Evolutionary conservation across 768 basidiomycete species (phyloP).

Genomic region (Tylopilus subfusipes): DNA sequence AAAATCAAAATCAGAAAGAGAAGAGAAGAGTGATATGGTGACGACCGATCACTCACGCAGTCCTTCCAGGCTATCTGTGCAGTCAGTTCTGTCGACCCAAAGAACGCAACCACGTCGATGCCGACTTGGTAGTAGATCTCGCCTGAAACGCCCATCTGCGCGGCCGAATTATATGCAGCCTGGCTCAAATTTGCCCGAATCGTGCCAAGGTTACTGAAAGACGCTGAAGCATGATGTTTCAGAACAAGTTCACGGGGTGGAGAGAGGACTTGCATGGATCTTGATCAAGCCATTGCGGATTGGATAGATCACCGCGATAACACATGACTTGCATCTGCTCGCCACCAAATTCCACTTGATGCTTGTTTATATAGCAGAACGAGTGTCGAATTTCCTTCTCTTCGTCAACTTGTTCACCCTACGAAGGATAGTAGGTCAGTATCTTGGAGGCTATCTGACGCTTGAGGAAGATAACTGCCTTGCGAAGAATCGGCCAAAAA

Average conservation of each 20-base stretch:
- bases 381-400: not conserved
- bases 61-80: constrained; percentile 3
- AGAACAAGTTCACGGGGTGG: not conserved
- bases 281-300: constrained; percentile 6
- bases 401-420: constrained; percentile 4
- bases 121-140: not conserved
- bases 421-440: not conserved
- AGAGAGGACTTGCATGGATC: not conserved
- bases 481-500: constrained; percentile 1
- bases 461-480: not conserved
- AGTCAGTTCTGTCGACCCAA: constrained; percentile 1
- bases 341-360: not conserved
- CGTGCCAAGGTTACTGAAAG: not conserved
- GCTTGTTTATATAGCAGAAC: not conserved
- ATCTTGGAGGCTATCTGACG: not conserved
- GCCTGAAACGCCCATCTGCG: not conserved
- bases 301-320: not conserved
- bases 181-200: not conserved
- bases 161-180: not conserved
- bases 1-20: too few species aligned
- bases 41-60: not conserved
- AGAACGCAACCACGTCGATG: not conserved
- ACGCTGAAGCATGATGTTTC: not conserved
- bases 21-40: too few species aligned
- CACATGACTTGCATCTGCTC: not conserved